Conservation (phyloP, 202 grass and related monocot genomes). For the Cymbopogon flexuosus region DNA sequence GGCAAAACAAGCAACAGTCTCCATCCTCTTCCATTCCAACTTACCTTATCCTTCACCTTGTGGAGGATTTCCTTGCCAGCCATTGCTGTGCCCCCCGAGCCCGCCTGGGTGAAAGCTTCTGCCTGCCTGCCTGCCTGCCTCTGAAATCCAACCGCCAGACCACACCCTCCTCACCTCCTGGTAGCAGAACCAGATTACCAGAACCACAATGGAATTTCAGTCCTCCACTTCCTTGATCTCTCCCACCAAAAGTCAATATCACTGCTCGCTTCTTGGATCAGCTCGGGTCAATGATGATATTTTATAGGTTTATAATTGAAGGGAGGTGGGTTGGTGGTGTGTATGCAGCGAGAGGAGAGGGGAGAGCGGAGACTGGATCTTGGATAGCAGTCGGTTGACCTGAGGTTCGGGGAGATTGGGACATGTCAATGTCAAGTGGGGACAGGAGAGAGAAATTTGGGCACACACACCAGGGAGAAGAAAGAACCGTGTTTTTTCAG, state of each 20-base stretch:
- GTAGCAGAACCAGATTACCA: neutral
- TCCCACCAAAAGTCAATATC: neutral
- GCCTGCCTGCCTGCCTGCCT: neutral
- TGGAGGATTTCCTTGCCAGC: constrained; percentile 59
- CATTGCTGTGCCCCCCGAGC: constrained; percentile 12
- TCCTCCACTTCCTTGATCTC: neutral
- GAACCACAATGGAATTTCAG: neutral
- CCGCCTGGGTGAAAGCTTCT: neutral
- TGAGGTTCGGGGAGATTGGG: neutral
- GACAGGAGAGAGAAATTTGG: neutral
- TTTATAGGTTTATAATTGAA: constrained; percentile 27
- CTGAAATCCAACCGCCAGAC: neutral
- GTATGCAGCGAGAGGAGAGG: neutral
- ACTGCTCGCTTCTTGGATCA: constrained; percentile 10
- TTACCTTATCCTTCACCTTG: constrained; percentile 66
- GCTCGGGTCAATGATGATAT: constrained; percentile 26
- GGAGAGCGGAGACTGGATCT: constrained; percentile 18
- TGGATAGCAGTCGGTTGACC: constrained; percentile 40
- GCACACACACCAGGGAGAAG: neutral
- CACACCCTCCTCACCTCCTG: neutral
- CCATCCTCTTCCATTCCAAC: neutral
- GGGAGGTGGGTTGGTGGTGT: constrained; percentile 23
- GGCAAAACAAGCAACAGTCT: neutral
- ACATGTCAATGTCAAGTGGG: constrained; percentile 22
- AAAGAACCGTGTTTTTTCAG: neutral